A percentile compares a stretch with the other conserved stretches of the same genome.
These are phyloP conservation scores for Dinochytrium kinnereticum DNA, from an alignment of 371 early-diverging fungal species.

Conservation along the genomic window DNA sequence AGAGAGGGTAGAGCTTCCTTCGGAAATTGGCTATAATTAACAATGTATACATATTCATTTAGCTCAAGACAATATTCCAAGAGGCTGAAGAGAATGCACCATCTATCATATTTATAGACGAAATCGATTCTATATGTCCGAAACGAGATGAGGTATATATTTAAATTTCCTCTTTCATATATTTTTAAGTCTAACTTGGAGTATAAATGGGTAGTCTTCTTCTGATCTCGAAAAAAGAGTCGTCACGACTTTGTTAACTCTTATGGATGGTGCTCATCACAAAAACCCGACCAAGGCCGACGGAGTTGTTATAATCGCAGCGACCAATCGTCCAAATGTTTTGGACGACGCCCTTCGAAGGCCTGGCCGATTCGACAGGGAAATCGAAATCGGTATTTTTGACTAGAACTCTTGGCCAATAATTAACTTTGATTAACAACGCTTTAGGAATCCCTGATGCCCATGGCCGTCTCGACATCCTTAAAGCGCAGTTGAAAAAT, in stretches of 20 bases:
- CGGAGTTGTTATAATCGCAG: slow-evolving; percentile 89
- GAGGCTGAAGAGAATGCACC: slow-evolving; percentile 84
- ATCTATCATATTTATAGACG: slow-evolving; percentile 96
- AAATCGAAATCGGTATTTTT: slow-evolving; percentile 82
- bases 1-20: slow-evolving; percentile 63
- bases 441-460: slow-evolving; percentile 75
- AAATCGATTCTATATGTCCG: slow-evolving; percentile 96
- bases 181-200: neutral
- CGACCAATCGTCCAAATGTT: slow-evolving; percentile 95
- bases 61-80: slow-evolving; percentile 81
- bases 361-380: slow-evolving; percentile 97
- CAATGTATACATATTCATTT: neutral
- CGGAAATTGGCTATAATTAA: too few relatives aligned
- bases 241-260: slow-evolving; percentile 95
- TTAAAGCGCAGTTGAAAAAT: slow-evolving; percentile 69
- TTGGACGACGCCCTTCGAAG: slow-evolving; percentile 96
- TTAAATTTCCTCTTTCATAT: neutral
- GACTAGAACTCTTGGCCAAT: too few relatives aligned
- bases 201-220: slow-evolving; percentile 56
- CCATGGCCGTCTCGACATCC: slow-evolving; percentile 74
- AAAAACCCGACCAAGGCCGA: slow-evolving; percentile 41
- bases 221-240: slow-evolving; percentile 85
- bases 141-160: slow-evolving; percentile 82
- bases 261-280: slow-evolving; percentile 89
- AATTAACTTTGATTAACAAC: neutral